Percentiles rank a stretch among this genome's conserved stretches.
Conservation (phyloP, 805 yeast genomes). For the Candida khao-thaluensis region DNA sequence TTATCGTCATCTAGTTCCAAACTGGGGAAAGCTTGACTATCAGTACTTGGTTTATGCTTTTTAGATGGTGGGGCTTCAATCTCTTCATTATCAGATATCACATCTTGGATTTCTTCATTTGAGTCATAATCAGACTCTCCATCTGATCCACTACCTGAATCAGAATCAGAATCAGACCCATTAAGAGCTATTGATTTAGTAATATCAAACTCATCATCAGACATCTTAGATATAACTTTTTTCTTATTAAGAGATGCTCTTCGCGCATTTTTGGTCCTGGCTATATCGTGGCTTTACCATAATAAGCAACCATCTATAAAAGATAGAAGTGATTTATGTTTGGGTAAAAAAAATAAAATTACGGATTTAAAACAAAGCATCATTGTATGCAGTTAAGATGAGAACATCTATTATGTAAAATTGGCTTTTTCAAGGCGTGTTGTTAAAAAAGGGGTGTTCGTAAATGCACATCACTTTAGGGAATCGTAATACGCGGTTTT, state of each 20-base stretch:
- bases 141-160: slow-evolving; percentile 17
- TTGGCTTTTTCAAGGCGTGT: too few species aligned
- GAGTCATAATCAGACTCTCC: slow-evolving; percentile 15
- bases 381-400: too few species aligned
- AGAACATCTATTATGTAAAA: too few species aligned
- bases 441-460: too few species aligned
- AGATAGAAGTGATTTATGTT: too few species aligned
- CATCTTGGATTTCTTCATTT: slow-evolving; percentile 23
- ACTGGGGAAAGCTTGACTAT: slow-evolving; percentile 41
- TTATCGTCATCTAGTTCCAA: slow-evolving; percentile 49
- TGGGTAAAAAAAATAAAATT: too few species aligned
- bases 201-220: slow-evolving; percentile 47
- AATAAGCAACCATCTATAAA: too few species aligned
- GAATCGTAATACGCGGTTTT: slow-evolving; percentile 3
- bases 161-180: slow-evolving; percentile 28
- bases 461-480: slow-evolving; percentile 1
- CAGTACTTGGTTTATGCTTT: slow-evolving; percentile 24
- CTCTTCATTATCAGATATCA: slow-evolving; percentile 49
- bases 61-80: slow-evolving; percentile 28
- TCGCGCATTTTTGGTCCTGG: too few species aligned
- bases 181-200: slow-evolving; percentile 57
- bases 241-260: slow-evolving; percentile 8
- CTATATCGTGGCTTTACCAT: not conserved
- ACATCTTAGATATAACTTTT: slow-evolving; percentile 10
- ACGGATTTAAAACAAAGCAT: too few species aligned